phyloP scores from a whole-genome alignment of 768 basidiomycete species.

The Suillus weaverae region DNA sequence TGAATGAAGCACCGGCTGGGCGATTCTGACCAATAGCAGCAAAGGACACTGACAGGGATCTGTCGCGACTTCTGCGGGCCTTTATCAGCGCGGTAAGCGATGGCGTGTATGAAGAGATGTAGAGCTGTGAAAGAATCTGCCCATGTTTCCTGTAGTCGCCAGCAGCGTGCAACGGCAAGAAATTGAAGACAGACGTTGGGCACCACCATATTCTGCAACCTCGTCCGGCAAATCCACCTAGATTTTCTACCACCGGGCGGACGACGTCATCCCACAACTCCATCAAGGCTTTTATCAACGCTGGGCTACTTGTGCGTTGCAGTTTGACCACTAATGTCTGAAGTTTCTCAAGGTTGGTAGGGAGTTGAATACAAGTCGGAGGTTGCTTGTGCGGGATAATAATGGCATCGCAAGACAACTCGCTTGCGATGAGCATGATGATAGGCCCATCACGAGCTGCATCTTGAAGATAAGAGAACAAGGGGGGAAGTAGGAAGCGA shows the following conservation, averaged over 20 bases:
- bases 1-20: not conserved
- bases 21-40: conserved; percentile 10
- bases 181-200: not conserved
- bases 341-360: too few relatives aligned
- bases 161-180: not conserved
- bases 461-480: conserved; percentile 12
- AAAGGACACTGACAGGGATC: not conserved
- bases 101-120: conserved; percentile 2
- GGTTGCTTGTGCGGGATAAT: too few relatives aligned
- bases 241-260: not conserved
- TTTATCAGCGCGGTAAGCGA: not conserved
- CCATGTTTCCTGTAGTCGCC: not conserved
- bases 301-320: too few relatives aligned
- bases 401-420: too few relatives aligned
- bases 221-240: not conserved
- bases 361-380: too few relatives aligned
- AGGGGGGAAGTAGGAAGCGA: conserved; percentile 16
- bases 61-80: conserved; percentile 4
- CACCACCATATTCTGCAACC: not conserved
- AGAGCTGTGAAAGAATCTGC: not conserved
- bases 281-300: not conserved
- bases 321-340: too few relatives aligned
- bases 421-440: too few relatives aligned
- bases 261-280: conserved; percentile 4
- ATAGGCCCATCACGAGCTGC: conserved; percentile 11